phyloP scores from a whole-genome alignment of 345 rosid genomes.

The Lepidium aucheri region DNA sequence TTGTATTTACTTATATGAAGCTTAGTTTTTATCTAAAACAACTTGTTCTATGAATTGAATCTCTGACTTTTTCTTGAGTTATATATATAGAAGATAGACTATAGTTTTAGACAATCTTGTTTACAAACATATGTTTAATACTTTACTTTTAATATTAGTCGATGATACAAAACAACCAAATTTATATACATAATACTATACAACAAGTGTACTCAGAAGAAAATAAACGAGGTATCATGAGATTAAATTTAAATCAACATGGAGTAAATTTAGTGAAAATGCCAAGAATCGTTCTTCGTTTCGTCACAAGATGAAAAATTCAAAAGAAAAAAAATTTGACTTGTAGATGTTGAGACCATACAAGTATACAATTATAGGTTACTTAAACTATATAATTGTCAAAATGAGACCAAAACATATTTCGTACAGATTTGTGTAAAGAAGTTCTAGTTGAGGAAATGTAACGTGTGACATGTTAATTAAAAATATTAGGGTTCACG shows the following conservation, averaged over 20 bases:
- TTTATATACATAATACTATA: background rate
- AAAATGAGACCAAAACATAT: background rate
- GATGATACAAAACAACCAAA: background rate
- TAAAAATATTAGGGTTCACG: too few relatives aligned
- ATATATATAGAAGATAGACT: background rate
- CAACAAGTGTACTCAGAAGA: conserved; percentile 11
- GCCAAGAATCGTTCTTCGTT: conserved; percentile 11
- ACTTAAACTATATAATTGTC: too few relatives aligned
- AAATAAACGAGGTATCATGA: conserved; percentile 6
- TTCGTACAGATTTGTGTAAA: conserved; percentile 1
- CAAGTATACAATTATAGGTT: too few relatives aligned
- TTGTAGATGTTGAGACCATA: too few relatives aligned
- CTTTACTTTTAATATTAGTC: conserved; percentile 4
- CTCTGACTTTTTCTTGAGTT: background rate
- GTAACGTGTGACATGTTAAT: too few relatives aligned
- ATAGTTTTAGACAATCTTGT: background rate
- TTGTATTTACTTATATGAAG: too few relatives aligned
- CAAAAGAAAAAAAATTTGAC: too few relatives aligned
- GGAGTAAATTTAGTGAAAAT: conserved; percentile 1
- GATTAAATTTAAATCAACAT: conserved; percentile 15
- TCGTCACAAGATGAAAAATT: background rate
- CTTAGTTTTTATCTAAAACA: too few relatives aligned
- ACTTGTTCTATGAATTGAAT: background rate
- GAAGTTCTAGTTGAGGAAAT: too few relatives aligned
- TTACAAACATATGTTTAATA: background rate